phyloP scores from a whole-genome alignment of 2,329 filamentous ascomycete genomes.

The Trichoderma sp. region DNA sequence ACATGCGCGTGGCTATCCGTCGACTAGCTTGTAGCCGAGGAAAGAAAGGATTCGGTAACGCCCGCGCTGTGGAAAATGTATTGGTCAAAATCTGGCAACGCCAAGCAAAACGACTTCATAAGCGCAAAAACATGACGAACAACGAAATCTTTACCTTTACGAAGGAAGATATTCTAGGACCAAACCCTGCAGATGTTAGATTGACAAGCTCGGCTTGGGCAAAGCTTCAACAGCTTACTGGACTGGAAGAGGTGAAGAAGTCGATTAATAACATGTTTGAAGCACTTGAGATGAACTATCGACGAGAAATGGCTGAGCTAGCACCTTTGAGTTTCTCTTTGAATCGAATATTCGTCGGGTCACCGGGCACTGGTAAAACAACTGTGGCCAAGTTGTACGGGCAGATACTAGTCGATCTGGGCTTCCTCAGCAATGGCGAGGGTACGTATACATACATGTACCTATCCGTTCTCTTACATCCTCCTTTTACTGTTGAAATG shows the following conservation, averaged over 20 bases:
- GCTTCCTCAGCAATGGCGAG: constrained; percentile 57
- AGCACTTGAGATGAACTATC: background rate
- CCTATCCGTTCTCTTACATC: background rate
- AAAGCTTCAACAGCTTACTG: background rate
- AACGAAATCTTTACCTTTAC: background rate
- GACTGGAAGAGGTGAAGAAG: constrained; percentile 1
- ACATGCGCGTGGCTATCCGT: background rate
- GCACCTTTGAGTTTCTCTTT: constrained; percentile 53
- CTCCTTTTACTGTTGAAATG: background rate
- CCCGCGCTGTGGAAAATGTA: constrained; percentile 1
- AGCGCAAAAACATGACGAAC: background rate
- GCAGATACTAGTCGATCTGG: constrained; percentile 73
- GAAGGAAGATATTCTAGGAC: background rate
- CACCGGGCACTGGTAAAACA: constrained; percentile 71
- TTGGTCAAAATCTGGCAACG: background rate
- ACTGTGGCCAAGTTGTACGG: constrained; percentile 73
- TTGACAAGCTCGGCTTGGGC: constrained; percentile 3
- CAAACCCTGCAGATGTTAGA: background rate
- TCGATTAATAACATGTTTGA: background rate
- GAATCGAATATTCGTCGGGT: constrained; percentile 68
- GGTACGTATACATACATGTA: background rate
- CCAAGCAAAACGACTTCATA: constrained; percentile 1
- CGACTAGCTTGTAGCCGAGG: background rate
- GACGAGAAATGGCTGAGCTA: background rate
- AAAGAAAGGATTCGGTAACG: constrained; percentile 5